Evolutionary conservation across 176 grass and related monocot genomes (phyloP).

Genomic region (Triticum monococcum): DNA sequence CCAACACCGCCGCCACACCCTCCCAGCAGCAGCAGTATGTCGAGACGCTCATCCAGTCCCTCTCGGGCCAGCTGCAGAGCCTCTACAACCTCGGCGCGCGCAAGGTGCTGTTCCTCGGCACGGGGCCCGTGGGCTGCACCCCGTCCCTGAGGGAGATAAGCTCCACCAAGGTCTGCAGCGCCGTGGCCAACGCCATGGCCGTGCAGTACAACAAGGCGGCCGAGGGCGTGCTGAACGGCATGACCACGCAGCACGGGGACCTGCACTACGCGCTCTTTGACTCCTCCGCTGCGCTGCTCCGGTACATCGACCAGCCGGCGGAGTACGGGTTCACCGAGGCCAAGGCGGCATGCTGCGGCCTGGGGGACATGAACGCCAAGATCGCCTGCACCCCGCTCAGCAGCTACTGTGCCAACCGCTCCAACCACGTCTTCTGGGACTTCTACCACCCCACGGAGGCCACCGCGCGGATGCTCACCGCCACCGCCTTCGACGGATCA

Average conservation of each 20-base stretch:
- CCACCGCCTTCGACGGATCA: conserved; percentile 41
- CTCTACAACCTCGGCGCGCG: conserved; percentile 75
- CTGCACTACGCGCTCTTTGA: conserved; percentile 75
- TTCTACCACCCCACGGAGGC: too few species aligned
- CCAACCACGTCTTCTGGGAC: too few species aligned
- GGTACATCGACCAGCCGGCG: conserved; percentile 55
- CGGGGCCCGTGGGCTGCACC: conserved; percentile 67
- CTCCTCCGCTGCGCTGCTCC: conserved; percentile 43
- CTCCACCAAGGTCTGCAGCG: conserved; percentile 40
- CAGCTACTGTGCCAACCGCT: too few species aligned
- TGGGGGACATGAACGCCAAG: too few species aligned
- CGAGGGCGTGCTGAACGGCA: conserved; percentile 27
- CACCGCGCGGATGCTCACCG: conserved; percentile 36
- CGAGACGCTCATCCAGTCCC: conserved; percentile 40
- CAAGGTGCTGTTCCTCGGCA: conserved; percentile 62
- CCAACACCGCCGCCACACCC: conserved; percentile 15
- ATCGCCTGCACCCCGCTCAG: too few species aligned
- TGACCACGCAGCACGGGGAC: conserved; percentile 20
- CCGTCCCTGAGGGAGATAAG: conserved; percentile 60
- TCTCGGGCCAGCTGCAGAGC: conserved; percentile 57
- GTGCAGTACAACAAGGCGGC: conserved; percentile 56
- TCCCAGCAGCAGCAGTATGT: conserved; percentile 39
- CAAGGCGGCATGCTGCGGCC: conserved; percentile 74
- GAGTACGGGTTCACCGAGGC: conserved; percentile 53
- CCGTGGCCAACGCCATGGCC: conserved; percentile 46